phyloP scores from a whole-genome alignment of 73 alveolate species.

The Paramecium caudatum region DNA sequence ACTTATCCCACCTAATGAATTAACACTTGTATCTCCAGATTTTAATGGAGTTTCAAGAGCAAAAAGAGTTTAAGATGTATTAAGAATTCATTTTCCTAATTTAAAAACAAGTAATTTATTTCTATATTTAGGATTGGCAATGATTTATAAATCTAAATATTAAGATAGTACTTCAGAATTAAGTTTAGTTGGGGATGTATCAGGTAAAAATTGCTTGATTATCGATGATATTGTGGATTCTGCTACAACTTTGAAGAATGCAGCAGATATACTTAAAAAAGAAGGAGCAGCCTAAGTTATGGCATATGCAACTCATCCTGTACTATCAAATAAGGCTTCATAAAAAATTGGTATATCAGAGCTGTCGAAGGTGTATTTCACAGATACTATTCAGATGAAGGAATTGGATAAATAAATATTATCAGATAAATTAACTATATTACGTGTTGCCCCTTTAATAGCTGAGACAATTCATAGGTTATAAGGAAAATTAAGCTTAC shows the following conservation, averaged over 20 bases:
- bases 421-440: background rate
- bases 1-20: background rate
- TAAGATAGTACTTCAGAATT: conserved; percentile 81
- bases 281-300: conserved; percentile 92
- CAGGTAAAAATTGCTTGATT: conserved; percentile 85
- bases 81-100: conserved; percentile 44
- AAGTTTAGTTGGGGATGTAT: conserved; percentile 88
- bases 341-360: conserved; percentile 85
- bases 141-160: conserved; percentile 87
- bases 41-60: conserved; percentile 95
- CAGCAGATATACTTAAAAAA: conserved; percentile 86
- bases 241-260: conserved; percentile 90
- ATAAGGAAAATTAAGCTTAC: conserved; percentile 32
- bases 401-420: conserved; percentile 53
- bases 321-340: conserved; percentile 91
- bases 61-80: conserved; percentile 81
- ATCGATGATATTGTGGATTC: conserved; percentile 95
- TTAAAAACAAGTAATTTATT: conserved; percentile 71
- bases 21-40: conserved; percentile 96
- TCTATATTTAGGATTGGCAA: conserved; percentile 77
- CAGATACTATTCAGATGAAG: conserved; percentile 87
- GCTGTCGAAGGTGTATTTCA: conserved; percentile 84
- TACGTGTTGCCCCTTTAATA: conserved; percentile 66
- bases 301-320: conserved; percentile 97
- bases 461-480: conserved; percentile 73